Percentiles rank a stretch among this genome's conserved stretches.
Evolutionary conservation across 2,329 filamentous ascomycete genomes (phyloP).

Genomic region (Bipolaris bicolor): DNA sequence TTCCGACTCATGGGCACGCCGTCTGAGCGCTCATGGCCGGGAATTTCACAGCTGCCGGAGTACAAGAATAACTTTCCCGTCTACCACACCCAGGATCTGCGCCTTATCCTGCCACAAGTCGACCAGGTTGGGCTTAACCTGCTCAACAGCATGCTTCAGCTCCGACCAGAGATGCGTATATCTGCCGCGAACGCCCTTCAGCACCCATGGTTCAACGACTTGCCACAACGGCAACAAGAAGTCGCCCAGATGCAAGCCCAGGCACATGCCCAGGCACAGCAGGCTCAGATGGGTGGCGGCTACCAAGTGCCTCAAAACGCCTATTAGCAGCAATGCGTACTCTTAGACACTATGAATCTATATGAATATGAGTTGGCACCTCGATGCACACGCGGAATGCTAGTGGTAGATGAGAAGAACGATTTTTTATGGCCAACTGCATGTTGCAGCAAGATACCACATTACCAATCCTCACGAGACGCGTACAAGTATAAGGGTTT

Average conservation of each 20-base stretch:
- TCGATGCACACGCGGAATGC: neutral
- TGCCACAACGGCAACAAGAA: conserved; percentile 60
- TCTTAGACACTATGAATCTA: neutral
- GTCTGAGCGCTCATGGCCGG: conserved; percentile 92
- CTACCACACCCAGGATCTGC: conserved; percentile 89
- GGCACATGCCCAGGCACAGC: conserved; percentile 45
- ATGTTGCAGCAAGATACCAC: neutral
- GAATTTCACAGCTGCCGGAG: conserved; percentile 93
- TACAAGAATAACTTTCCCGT: conserved; percentile 96
- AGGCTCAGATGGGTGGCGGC: conserved; percentile 48
- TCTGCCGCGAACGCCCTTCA: conserved; percentile 84
- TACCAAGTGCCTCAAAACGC: conserved; percentile 48
- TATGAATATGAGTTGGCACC: neutral
- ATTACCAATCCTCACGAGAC: conserved; percentile 1
- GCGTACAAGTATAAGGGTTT: neutral
- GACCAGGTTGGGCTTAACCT: conserved; percentile 87
- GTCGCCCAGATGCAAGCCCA: conserved; percentile 41
- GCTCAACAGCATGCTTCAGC: conserved; percentile 86
- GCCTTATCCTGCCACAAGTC: conserved; percentile 86
- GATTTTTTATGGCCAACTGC: neutral
- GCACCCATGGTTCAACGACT: conserved; percentile 90
- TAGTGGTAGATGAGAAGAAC: neutral
- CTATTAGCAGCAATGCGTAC: conserved; percentile 34
- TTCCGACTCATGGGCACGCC: conserved; percentile 99
- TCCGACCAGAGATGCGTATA: conserved; percentile 89